Conservation (phyloP, 495 filamentous ascomycete genomes). For the Xylaria venustula region DNA sequence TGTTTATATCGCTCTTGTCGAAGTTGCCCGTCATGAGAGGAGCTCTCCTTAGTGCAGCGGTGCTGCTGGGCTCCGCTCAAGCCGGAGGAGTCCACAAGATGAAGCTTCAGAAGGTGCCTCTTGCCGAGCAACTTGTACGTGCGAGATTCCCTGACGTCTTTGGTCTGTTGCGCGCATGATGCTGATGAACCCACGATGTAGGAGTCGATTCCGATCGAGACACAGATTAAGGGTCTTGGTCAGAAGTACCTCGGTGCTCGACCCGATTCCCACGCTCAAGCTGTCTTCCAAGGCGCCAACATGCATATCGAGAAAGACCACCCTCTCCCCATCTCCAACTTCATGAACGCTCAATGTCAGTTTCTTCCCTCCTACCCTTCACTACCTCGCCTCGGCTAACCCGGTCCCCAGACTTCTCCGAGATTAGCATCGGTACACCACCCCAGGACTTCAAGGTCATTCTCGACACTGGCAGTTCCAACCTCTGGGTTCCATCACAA, state of each 20-base stretch:
- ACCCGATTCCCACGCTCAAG: slow-evolving; percentile 64
- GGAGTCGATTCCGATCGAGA: slow-evolving; percentile 74
- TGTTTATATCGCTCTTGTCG: neutral
- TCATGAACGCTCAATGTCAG: slow-evolving; percentile 98
- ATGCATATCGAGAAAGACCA: slow-evolving; percentile 68
- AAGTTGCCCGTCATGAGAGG: slow-evolving; percentile 72
- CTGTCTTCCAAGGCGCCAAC: slow-evolving; percentile 74
- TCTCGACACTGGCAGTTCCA: slow-evolving; percentile 97
- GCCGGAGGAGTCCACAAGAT: slow-evolving; percentile 87
- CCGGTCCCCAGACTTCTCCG: slow-evolving; percentile 77
- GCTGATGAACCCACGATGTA: slow-evolving; percentile 33
- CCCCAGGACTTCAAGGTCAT: slow-evolving; percentile 97
- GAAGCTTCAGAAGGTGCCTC: slow-evolving; percentile 94
- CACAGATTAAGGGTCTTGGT: slow-evolving; percentile 76
- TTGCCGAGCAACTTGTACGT: slow-evolving; percentile 88
- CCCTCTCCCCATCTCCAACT: slow-evolving; percentile 89
- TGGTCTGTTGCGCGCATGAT: neutral
- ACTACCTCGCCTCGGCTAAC: slow-evolving; percentile 24
- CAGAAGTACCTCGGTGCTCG: slow-evolving; percentile 93
- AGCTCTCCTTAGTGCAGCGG: slow-evolving; percentile 66
- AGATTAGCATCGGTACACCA: slow-evolving; percentile 88
- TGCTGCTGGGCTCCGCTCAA: slow-evolving; percentile 79
- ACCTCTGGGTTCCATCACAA: slow-evolving; percentile 94
- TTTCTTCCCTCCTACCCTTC: slow-evolving; percentile 1
- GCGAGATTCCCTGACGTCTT: neutral